These are phyloP conservation scores for Lindgomyces ingoldianus DNA, from an alignment of 495 filamentous ascomycete species.

Conservation along the genomic window DNA sequence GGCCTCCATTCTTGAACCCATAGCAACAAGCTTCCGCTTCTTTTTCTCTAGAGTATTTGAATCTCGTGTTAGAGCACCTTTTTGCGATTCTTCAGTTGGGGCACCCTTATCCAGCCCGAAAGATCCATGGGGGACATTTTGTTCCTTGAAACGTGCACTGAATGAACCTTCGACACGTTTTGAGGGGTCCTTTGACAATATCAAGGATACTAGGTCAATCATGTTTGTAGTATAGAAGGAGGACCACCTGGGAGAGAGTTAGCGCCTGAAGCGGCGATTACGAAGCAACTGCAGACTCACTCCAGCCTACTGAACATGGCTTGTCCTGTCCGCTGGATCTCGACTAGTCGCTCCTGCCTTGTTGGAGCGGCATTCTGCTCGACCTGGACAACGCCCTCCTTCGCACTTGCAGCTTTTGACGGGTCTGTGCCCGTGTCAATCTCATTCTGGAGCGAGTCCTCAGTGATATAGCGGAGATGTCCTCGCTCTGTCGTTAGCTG, in stretches of 20 bases:
- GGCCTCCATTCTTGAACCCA: slow-evolving; percentile 78
- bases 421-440: slow-evolving; percentile 57
- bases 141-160: slow-evolving; percentile 61
- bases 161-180: slow-evolving; percentile 68
- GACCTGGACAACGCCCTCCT: slow-evolving; percentile 58
- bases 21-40: slow-evolving; percentile 62
- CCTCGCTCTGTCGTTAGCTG: slow-evolving; percentile 42
- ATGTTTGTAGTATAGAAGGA: slow-evolving; percentile 65
- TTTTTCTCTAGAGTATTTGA: slow-evolving; percentile 45
- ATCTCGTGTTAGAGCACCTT: slow-evolving; percentile 37
- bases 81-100: slow-evolving; percentile 55
- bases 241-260: slow-evolving; percentile 46
- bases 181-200: slow-evolving; percentile 75
- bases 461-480: slow-evolving; percentile 44
- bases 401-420: slow-evolving; percentile 12
- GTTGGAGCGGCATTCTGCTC: slow-evolving; percentile 45
- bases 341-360: slow-evolving; percentile 47
- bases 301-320: slow-evolving; percentile 4
- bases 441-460: slow-evolving; percentile 61
- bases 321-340: slow-evolving; percentile 49
- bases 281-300: slow-evolving; percentile 2
- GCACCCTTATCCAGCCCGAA: slow-evolving; percentile 70
- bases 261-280: background rate
- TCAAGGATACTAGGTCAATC: slow-evolving; percentile 81
- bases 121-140: slow-evolving; percentile 65